A percentile compares a stretch with the other conserved stretches of the same genome.
Conservation (phyloP, 2,329 filamentous ascomycete genomes). For the Niveomyces coronatus region DNA sequence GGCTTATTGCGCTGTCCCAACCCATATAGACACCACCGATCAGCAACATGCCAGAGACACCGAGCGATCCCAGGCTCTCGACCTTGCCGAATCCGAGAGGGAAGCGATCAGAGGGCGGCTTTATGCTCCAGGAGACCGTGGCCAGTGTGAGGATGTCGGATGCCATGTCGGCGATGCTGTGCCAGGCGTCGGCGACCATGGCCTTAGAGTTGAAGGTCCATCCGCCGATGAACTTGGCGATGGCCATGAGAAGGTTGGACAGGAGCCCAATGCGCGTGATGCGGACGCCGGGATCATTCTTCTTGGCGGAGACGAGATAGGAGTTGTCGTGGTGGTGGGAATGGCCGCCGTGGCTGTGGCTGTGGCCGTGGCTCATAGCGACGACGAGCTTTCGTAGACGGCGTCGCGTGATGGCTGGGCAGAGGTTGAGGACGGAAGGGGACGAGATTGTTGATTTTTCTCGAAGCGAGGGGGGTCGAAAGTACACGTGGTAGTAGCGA, state of each 20-base stretch:
- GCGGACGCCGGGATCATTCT: conserved; percentile 57
- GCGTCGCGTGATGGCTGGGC: conserved; percentile 14
- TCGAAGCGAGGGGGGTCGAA: not conserved
- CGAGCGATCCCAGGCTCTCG: conserved; percentile 89
- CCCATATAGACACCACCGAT: conserved; percentile 90
- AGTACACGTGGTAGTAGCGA: conserved; percentile 7
- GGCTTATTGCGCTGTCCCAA: conserved; percentile 55
- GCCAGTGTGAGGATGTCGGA: conserved; percentile 90
- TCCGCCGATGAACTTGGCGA: conserved; percentile 85
- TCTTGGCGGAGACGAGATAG: conserved; percentile 81
- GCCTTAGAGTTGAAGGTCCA: conserved; percentile 93
- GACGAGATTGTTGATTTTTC: conserved; percentile 3
- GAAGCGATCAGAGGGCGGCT: conserved; percentile 71
- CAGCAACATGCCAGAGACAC: conserved; percentile 84
- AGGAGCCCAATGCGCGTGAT: conserved; percentile 52
- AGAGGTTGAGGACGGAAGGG: conserved; percentile 12
- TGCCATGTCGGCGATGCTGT: conserved; percentile 88
- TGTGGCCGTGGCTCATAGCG: conserved; percentile 24
- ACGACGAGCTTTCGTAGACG: conserved; percentile 8
- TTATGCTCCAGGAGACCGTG: conserved; percentile 88
- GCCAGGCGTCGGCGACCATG: conserved; percentile 87
- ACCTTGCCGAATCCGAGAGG: conserved; percentile 93
- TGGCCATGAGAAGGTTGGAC: conserved; percentile 87
- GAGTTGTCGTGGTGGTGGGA: conserved; percentile 80
- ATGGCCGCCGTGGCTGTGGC: conserved; percentile 20